phyloP scores from a whole-genome alignment of 1,284 basidiomycete species.

The Microbotryomycetes sp. region DNA sequence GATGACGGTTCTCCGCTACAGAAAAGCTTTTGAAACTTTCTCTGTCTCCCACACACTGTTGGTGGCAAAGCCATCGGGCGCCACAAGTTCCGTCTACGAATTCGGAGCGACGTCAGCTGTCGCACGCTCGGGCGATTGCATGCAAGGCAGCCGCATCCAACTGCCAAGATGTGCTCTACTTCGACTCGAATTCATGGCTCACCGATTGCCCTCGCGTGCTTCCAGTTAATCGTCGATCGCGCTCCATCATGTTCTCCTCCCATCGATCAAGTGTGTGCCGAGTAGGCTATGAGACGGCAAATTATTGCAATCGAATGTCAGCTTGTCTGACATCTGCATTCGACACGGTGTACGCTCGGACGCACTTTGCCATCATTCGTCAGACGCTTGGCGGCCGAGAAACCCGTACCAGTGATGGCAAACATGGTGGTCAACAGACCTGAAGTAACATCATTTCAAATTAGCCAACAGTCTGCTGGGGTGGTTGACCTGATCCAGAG shows the following conservation, averaged over 20 bases:
- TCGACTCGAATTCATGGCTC: constrained; percentile 38
- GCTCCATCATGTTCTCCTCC: constrained; percentile 92
- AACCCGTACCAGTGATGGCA: constrained; percentile 74
- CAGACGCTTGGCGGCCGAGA: constrained; percentile 65
- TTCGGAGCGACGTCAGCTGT: neutral
- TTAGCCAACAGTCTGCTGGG: neutral
- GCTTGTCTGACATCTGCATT: too few species aligned
- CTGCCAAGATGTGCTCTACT: neutral
- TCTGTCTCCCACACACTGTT: constrained; percentile 73
- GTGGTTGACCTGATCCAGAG: constrained; percentile 2
- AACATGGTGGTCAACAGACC: constrained; percentile 83
- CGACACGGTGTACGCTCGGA: too few species aligned
- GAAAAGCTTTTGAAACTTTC: constrained; percentile 37
- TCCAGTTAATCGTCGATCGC: constrained; percentile 82
- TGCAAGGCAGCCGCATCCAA: neutral
- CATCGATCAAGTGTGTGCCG: constrained; percentile 77
- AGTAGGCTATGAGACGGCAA: constrained; percentile 54
- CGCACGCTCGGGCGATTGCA: constrained; percentile 1
- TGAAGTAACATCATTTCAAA: constrained; percentile 39
- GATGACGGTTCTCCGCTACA: constrained; percentile 8
- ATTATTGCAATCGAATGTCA: constrained; percentile 2
- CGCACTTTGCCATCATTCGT: constrained; percentile 85
- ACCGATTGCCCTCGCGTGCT: constrained; percentile 77
- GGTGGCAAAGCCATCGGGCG: constrained; percentile 67
- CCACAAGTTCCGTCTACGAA: constrained; percentile 59